Evolutionary conservation across 768 basidiomycete species (phyloP).

Genomic region (Guyanaporus albipodus): DNA sequence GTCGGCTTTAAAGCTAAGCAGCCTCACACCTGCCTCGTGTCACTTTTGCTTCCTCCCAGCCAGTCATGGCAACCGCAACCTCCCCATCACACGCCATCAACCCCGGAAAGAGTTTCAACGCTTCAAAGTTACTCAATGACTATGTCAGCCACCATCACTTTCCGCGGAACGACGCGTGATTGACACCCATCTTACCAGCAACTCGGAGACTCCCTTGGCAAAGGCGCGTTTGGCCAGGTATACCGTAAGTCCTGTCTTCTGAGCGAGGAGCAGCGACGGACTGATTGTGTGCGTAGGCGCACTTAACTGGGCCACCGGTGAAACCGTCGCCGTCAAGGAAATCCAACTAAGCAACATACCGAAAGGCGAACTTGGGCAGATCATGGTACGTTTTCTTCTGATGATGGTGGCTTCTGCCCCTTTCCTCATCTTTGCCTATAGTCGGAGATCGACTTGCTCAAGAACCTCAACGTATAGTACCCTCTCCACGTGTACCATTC

Average conservation of each 20-base stretch:
- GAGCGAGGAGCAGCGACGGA: conserved; percentile 56
- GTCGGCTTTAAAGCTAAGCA: conserved; percentile 9
- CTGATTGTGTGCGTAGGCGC: conserved; percentile 73
- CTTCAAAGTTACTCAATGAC: conserved; percentile 59
- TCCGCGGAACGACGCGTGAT: not conserved
- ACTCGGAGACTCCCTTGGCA: conserved; percentile 94
- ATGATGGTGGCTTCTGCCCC: not conserved
- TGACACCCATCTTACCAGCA: conserved; percentile 49
- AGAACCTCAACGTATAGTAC: conserved; percentile 83
- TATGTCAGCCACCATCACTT: conserved; percentile 42
- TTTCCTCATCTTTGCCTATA: conserved; percentile 30
- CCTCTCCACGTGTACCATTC: not conserved
- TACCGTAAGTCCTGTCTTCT: conserved; percentile 62
- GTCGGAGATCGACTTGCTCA: conserved; percentile 96
- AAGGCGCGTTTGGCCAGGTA: conserved; percentile 96
- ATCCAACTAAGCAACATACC: conserved; percentile 93
- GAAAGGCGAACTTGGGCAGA: conserved; percentile 89
- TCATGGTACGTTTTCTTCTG: conserved; percentile 64
- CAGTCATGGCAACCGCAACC: conserved; percentile 22
- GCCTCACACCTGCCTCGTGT: not conserved
- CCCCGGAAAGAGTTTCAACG: conserved; percentile 29
- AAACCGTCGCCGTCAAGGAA: conserved; percentile 98
- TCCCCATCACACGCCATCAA: conserved; percentile 18
- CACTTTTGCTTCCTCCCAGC: not conserved
- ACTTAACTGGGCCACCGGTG: conserved; percentile 93